Evolutionary conservation across 495 filamentous ascomycete species (phyloP), one percentile per base, ranked within the genome.

Genomic region (Achaetomiella virescens): DNA sequence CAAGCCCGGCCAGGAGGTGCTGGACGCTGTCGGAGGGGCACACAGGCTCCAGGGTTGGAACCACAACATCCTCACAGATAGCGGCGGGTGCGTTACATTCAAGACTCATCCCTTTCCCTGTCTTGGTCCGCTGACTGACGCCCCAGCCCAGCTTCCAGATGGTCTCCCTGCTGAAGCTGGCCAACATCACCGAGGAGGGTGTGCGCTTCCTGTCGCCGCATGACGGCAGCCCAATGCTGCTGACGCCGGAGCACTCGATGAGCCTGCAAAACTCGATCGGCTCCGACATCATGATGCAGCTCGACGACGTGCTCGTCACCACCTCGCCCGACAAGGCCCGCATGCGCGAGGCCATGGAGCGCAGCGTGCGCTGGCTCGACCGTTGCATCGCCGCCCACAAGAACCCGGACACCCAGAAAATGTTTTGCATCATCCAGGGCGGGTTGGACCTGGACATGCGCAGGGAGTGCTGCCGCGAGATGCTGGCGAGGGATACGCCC

Each of bases 381-480:
- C 86, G 93, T 3, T 97, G 93, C 68, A 95, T 97, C 29, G 86
- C 85, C 35, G 93, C 91, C 7, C 95, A 97, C 70, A 80, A 85
- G 69, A 85, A 92, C 48, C 90, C 89, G 0, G 63, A 67, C n/a
- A 70, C 63, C 2, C 93, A 99, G 70, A 97, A 97, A 59, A 78
- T 99, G n/a, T 99, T 97, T 67, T 97, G 93, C 67, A 97, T 97
- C 61, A 96, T 99, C 48, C 93, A 99, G 71, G 93, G 93, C 56
- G 93, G 93, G 0, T 70, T 97, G 41, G 91, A 97, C 70, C 73
- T 96, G n/a, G 86, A 93, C 18, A 81, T 97, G 78, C 82, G 93
- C 27, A 79, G 77, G 52, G 78, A 89, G 69, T 97, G 95, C 69
- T 91, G 87, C 54, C 77, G 76, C 41, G 89, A 90, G 70, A 99